Evolutionary conservation across 2,329 filamentous ascomycete species (phyloP).

Genomic region (Chalaropsis thielavioides): DNA sequence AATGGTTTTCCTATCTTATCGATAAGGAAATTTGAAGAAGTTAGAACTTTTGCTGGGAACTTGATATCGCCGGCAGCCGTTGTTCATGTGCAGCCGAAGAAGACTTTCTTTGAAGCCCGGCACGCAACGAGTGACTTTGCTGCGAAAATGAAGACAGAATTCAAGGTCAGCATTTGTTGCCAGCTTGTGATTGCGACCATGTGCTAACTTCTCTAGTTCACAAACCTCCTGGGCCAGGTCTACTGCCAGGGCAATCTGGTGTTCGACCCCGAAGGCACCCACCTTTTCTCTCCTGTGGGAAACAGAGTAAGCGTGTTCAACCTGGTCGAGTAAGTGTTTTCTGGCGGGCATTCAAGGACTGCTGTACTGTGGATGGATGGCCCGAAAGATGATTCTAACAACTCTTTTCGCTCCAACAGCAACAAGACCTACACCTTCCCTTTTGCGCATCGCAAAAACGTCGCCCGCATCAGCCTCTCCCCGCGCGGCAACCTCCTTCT

Average conservation of each 20-base stretch:
- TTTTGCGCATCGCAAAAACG: conserved; percentile 89
- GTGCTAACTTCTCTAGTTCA: conserved; percentile 51
- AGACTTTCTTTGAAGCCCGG: background rate
- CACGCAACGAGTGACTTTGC: background rate
- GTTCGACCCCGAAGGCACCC: conserved; percentile 91
- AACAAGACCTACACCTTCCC: conserved; percentile 79
- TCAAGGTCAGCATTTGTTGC: conserved; percentile 51
- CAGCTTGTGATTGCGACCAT: background rate
- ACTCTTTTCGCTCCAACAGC: conserved; percentile 29
- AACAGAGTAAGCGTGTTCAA: conserved; percentile 95
- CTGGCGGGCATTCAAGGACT: too few relatives aligned
- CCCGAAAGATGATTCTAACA: background rate
- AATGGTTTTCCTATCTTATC: conserved; percentile 3
- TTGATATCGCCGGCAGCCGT: background rate
- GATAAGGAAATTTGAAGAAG: conserved; percentile 17
- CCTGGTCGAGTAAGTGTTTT: conserved; percentile 61
- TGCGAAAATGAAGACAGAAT: conserved; percentile 90
- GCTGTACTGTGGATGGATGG: background rate
- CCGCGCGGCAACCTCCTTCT: conserved; percentile 85
- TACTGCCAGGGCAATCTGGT: conserved; percentile 96
- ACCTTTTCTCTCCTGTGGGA: conserved; percentile 88
- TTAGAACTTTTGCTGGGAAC: background rate
- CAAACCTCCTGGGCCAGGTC: conserved; percentile 93
- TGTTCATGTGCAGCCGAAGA: background rate
- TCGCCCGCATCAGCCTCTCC: conserved; percentile 72